Percentiles rank a stretch among this genome's conserved stretches.
Conservation (phyloP, 495 filamentous ascomycete genomes). For the Daldinia grandis region DNA sequence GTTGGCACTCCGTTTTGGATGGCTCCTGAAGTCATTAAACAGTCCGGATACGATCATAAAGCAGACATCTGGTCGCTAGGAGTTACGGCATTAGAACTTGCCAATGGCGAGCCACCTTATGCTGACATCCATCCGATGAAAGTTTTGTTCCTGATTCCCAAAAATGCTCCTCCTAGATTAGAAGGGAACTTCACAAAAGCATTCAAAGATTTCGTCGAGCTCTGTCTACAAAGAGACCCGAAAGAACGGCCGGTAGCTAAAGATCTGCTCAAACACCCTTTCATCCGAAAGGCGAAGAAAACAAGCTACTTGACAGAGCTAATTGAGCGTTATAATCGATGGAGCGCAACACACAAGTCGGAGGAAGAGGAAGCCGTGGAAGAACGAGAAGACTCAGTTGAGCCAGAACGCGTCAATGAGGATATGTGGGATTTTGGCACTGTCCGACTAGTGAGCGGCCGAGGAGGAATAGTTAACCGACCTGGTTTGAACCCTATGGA, state of each 20-base stretch:
- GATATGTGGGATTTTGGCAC: constrained; percentile 98
- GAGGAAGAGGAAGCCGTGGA: constrained; percentile 69
- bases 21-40: constrained; percentile 98
- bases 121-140: constrained; percentile 99
- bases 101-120: constrained; percentile 92
- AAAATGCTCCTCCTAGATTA: constrained; percentile 84
- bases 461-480: constrained; percentile 57
- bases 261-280: constrained; percentile 88
- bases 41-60: constrained; percentile 97
- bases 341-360: constrained; percentile 74
- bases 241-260: constrained; percentile 85
- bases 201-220: constrained; percentile 94
- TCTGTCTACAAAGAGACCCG: constrained; percentile 87
- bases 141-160: constrained; percentile 94
- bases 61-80: constrained; percentile 99
- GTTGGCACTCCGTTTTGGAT: constrained; percentile 99
- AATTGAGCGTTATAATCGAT: constrained; percentile 88
- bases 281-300: constrained; percentile 88
- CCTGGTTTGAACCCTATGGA: constrained; percentile 72
- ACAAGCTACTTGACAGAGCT: constrained; percentile 90
- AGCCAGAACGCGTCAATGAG: constrained; percentile 63
- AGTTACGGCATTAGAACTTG: constrained; percentile 94
- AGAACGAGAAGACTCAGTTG: constrained; percentile 49
- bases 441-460: constrained; percentile 72
- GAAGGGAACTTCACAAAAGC: constrained; percentile 86